Base-by-base conservation (phyloP, 768 basidiomycete species). In the Hortiboletus flavorubellus region DNA sequence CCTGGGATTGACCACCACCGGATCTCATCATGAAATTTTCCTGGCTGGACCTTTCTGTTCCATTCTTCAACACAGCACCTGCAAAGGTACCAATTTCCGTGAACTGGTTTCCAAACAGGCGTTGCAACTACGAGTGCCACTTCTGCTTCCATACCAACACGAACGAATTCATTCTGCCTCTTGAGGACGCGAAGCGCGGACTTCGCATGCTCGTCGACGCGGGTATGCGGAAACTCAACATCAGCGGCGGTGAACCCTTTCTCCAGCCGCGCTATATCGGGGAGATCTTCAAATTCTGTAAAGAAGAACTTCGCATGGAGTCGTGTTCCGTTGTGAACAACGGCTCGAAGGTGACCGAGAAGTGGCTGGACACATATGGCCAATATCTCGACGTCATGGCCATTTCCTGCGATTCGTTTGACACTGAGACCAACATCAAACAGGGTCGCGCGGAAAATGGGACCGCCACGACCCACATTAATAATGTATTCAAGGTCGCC, bases 91-190 rank as follows among this genome's bases (percentile, higher is more conserved):
- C 66, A 16, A 54, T 68, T 1, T 68, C 66, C 1, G 67, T 67
- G 3, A 68, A 68, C 46, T 68, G 67, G 66, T 68, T 68, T 21
- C 67, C 66, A 0, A 60, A 61, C 21, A 51, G 66, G 16, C 53
- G 59, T 1, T 68, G 66, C 42, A 77, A 77, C 37, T 77, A 77
- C 23, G 55, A 65, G 8, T 75, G 75, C 34, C 64, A 70, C 5
- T 76, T 77, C 48, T 77, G 76, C 56, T 76, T 78, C 44, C 76
- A 77, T 37, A 78, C 76, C 1, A 65, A 59, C 45, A 73, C 67
- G 14, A 73, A 70, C n/a, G 49, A 67, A 3, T 62, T 60, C 11
- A 72, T 75, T 16, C 65, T 77, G 5, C 67, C 69, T 2, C 38
- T 77, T 11, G 68, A 74, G 2, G 65, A 75, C 9, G 73, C 72